Evolutionary conservation across 768 basidiomycete species (phyloP).

Genomic region (Suillus cothurnatus): DNA sequence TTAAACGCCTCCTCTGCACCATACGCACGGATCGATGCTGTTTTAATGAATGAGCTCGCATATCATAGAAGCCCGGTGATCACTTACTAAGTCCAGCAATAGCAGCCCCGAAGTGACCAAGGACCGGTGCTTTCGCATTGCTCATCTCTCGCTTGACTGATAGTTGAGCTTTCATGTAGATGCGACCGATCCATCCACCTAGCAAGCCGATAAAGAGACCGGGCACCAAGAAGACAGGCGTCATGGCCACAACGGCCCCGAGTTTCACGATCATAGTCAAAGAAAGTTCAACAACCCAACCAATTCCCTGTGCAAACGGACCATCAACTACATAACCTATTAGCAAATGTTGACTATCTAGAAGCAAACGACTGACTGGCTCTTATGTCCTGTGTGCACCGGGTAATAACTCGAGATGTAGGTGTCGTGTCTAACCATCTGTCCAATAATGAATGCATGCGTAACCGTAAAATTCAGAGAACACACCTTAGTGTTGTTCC

Average conservation of each 20-base stretch:
- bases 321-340: slow-evolving; percentile 34
- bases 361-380: slow-evolving; percentile 20
- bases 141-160: slow-evolving; percentile 60
- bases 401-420: slow-evolving; percentile 60
- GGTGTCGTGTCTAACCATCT: slow-evolving; percentile 56
- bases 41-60: not conserved
- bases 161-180: slow-evolving; percentile 59
- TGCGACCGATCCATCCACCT: slow-evolving; percentile 46
- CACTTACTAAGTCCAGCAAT: slow-evolving; percentile 48
- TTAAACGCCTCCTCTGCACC: slow-evolving; percentile 49
- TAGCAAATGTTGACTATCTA: not conserved
- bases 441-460: slow-evolving; percentile 32
- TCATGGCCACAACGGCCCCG: slow-evolving; percentile 37
- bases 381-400: slow-evolving; percentile 67
- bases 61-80: not conserved
- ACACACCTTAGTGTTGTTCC: slow-evolving; percentile 64
- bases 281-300: slow-evolving; percentile 31
- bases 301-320: slow-evolving; percentile 29
- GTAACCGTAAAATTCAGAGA: slow-evolving; percentile 20
- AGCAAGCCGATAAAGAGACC: slow-evolving; percentile 37
- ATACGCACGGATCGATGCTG: slow-evolving; percentile 55
- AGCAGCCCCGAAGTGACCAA: slow-evolving; percentile 53
- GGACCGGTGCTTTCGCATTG: slow-evolving; percentile 49
- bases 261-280: slow-evolving; percentile 39
- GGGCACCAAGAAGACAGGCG: slow-evolving; percentile 43